Base-by-base conservation (phyloP, 2,329 filamentous ascomycete genomes). In the Talaromyces atroroseus region DNA sequence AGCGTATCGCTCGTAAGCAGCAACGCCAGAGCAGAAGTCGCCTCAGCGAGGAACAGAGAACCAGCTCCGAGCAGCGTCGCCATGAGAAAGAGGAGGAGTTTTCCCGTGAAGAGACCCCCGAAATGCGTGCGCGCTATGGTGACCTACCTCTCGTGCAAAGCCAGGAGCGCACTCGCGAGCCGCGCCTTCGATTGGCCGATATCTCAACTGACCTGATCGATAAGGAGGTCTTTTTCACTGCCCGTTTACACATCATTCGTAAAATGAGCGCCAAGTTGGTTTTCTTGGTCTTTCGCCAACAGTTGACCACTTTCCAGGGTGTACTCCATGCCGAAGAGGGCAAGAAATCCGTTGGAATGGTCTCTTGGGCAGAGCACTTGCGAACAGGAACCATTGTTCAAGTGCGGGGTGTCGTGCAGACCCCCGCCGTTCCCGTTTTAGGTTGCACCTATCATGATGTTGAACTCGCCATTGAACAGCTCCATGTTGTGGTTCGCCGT, bases 331-430 rank as follows among this genome's bases (percentile, higher is more conserved):
- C 78, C 59, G 77, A 81, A 62, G 76, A 84, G 61, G 82, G 83
- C 6, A 76, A 78, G 49, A 80, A 88, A 11, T 87, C 87, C 1
- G 80, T 84, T 57, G 81, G 88, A 64, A 92, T 96, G 80, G 80
- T 96, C 26, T 86, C 89, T 67, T 95, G 90, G 88, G 89, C 89
- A 2, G 89, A 95, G 72, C 89, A 90, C 68, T 78, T 96, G 47
- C 85, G 87, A 54, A 78, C 86, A 5, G 92, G 95, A 68, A 88
- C 85, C 7, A 82, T 96, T 51, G 84, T 96, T 5, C 82, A 89
- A 57, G 84, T 95, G 56, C 84, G 81, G 52, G 92, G 90, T 58
- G 81, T 81, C 1, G 74, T 96, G 3, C 88, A 90, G 66, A 79
- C 81, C 59, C 88, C 90, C 0, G 84, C 87, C 6, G 84, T 91